Base-by-base conservation (phyloP, 306 rosid species). In the Arachis hypogaea region DNA sequence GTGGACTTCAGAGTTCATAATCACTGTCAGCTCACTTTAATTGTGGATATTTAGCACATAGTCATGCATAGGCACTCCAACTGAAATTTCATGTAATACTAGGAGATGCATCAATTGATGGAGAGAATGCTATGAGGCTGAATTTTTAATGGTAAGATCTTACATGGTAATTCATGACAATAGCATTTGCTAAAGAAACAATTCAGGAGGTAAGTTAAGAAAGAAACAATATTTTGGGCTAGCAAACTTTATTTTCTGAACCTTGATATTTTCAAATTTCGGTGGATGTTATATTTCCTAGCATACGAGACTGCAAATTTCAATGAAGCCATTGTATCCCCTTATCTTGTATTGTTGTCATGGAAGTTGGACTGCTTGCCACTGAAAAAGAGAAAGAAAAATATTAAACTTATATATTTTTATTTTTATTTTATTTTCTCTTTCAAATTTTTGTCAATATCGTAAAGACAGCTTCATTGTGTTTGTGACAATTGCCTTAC, bases 401-500 rank as follows among this genome's bases (percentile, higher is more conserved):
- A 51, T 7, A 51, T 51, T 51, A 16, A 10, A 3, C 18, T 1
- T 47, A 47, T 47, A 9, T 9, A 18, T 18, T 18, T 18, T 18
- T 18, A 18, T 18, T 18, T 18, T 18, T 18, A 18, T 18, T 18
- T 46, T 10, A 70, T 55, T 7, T 11, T 5, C n/a, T 29, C 38
- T 4, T 33, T 33, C 38, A 33, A 33, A 33, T 42, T 28, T 61
- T 14, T 2, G 5, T 44, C 1, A 40, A 16, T 49, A 7, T 11
- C 4, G 36, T 22, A 22, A 2, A 33, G 55, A 46, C 54, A 36
- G 54, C 44, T 57, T 45, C 59, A 45, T 46, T 45, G 40, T 36
- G 68, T 30, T 46, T 45, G 40, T 36, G 68, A 46, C 80, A 66
- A 33, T 57, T 63, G 73, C 73, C 73, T 51, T 58, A 46, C 68